Evolutionary conservation across 108 stramenopile species (phyloP), one percentile per base, ranked within the genome.

Genomic region (Skeletonema tropicum): DNA sequence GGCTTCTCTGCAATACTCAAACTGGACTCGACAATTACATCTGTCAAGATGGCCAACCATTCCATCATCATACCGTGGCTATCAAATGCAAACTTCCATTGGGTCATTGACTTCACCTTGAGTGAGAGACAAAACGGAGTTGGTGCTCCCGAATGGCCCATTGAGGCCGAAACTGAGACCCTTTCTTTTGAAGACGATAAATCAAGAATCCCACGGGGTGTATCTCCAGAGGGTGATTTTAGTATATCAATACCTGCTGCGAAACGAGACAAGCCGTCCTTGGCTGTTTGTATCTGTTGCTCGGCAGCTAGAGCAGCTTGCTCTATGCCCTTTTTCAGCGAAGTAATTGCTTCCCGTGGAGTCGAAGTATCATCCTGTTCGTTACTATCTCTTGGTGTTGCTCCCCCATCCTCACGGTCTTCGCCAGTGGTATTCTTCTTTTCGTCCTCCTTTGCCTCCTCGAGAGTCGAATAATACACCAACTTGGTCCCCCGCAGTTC

Each of bases 11-110:
- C 32, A 25, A 42, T 55, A 60, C 90, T 85, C 2, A 94, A 88
- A 70, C 84, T 83, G 19, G 72, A 58, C 57, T 85, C 66, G 13
- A 92, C 90, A 59, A 94, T 78, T 10, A 89, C 82, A 83, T 94
- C 91, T 2, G 91, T 89, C 72, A 94, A 66, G 21, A 77, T 84
- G 6, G 86, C 78, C 35, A 94, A 63, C 94, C 94, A 94, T 58
- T 85, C 75, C 87, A 94, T 91, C 66, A 89, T 71, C 55, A 84
- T 74, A 8, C 64, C 57, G 41, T 90, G 91, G 5, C 80, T 80
- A 61, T 88, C 89, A 72, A 92, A 91, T 45, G 89, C 89, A n/a
- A 94, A 80, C 59, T 92, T 92, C 89, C 91, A 94, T 61, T 92
- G 89, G 7, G 89, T 92, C n/a, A 88, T 77, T 4, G 76, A 74